A percentile compares a stretch with the other conserved stretches of the same genome.
Evolutionary conservation across 176 grass and related monocot species (phyloP).

Genomic region (Ampelocalamus luodianensis): DNA sequence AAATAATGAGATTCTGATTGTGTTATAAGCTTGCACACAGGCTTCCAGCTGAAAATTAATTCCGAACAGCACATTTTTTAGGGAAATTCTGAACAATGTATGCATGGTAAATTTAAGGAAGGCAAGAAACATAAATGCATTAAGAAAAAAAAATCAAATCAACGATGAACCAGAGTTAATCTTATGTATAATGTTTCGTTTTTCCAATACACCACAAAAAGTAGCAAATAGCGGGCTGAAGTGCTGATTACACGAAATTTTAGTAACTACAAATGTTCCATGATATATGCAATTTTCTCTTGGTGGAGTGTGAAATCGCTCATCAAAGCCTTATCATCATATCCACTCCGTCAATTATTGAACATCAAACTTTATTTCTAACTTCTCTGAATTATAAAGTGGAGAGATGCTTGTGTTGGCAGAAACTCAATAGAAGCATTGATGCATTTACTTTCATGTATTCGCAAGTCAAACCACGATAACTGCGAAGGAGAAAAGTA

Average conservation of each 20-base stretch:
- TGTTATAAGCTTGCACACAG: constrained; percentile 3
- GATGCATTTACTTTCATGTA: constrained; percentile 7
- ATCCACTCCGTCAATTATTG: not conserved
- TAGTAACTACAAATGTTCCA: not conserved
- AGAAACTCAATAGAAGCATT: constrained; percentile 19
- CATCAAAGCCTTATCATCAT: not conserved
- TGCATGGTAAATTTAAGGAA: constrained; percentile 13
- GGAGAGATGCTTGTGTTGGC: constrained; percentile 33
- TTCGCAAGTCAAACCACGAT: constrained; percentile 41
- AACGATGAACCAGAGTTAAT: not conserved
- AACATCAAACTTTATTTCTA: not conserved
- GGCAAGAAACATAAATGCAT: not conserved
- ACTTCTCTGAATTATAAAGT: constrained; percentile 19
- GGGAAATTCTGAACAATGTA: not conserved
- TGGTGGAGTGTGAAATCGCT: not conserved
- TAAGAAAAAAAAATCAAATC: constrained; percentile 13
- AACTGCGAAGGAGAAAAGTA: constrained; percentile 32
- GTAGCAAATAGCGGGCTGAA: not conserved
- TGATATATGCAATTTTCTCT: not conserved
- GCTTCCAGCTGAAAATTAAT: constrained; percentile 6
- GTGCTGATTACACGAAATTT: not conserved
- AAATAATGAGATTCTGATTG: not conserved
- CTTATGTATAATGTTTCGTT: not conserved
- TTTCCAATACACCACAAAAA: not conserved
- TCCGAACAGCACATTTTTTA: not conserved